Evolutionary conservation across 1,284 basidiomycete genomes (phyloP).

Genomic region (Moesziomyces sp.): DNA sequence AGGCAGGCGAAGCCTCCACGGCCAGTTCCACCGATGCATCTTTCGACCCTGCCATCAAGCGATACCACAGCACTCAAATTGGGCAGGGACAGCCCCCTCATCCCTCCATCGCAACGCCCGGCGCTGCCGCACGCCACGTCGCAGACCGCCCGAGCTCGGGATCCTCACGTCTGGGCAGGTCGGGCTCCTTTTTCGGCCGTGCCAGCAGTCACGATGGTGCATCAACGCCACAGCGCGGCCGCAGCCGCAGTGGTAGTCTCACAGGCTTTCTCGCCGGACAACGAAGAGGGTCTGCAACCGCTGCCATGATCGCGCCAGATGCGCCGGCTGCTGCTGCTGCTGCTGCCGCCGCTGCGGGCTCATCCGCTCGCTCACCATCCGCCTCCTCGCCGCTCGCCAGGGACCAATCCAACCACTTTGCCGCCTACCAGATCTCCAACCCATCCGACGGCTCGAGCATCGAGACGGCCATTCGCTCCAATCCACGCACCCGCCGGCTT

Average conservation of each 20-base stretch:
- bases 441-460: conserved; percentile 19
- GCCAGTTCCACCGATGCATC: conserved; percentile 5
- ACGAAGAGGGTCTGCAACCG: conserved; percentile 32
- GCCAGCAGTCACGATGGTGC: conserved; percentile 51
- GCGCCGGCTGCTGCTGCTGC: conserved; percentile 14
- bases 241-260: conserved; percentile 44
- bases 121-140: conserved; percentile 10
- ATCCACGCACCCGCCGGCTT: conserved; percentile 31
- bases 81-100: conserved; percentile 4
- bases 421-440: conserved; percentile 31
- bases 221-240: conserved; percentile 22
- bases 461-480: conserved; percentile 36
- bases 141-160: conserved; percentile 10
- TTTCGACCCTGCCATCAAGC: conserved; percentile 20
- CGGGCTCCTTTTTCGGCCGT: conserved; percentile 40
- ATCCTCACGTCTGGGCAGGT: conserved; percentile 12
- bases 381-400: not conserved
- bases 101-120: not conserved
- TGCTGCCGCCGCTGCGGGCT: not conserved
- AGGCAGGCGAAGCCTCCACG: conserved; percentile 10
- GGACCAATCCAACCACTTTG: conserved; percentile 11
- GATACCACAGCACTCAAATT: conserved; percentile 24
- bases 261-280: conserved; percentile 31
- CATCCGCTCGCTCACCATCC: conserved; percentile 9
- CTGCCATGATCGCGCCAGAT: conserved; percentile 15